Percentiles rank a stretch among this genome's conserved stretches.
Evolutionary conservation across 202 grass and related monocot species (phyloP).

Genomic region (Carex arenaria): DNA sequence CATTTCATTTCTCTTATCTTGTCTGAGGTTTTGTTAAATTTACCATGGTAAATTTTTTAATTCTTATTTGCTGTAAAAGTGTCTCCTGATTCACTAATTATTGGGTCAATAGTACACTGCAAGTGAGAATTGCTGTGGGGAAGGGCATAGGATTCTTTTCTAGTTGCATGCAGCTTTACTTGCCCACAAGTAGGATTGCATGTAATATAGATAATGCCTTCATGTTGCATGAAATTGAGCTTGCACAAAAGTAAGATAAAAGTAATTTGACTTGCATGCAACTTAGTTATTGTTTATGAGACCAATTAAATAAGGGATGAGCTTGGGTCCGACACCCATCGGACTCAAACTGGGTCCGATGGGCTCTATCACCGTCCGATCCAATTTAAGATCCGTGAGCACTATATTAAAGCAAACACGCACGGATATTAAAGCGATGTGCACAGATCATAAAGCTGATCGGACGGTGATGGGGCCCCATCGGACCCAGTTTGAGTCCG

Average conservation of each 20-base stretch:
- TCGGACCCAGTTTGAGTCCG: no score
- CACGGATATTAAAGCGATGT: no score
- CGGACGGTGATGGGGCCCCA: no score
- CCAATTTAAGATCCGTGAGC: no score
- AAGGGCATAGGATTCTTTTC: slow-evolving; percentile 10
- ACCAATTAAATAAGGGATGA: no score
- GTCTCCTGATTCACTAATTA: not conserved
- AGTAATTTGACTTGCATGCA: slow-evolving; percentile 9
- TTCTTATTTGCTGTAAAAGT: not conserved
- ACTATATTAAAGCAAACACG: no score
- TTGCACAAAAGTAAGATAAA: not conserved
- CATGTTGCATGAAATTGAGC: not conserved
- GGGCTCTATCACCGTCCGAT: no score
- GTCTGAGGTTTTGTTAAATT: not conserved
- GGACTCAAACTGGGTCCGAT: no score
- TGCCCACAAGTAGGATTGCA: not conserved
- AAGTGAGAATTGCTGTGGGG: not conserved
- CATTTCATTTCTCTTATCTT: not conserved
- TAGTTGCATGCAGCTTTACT: not conserved
- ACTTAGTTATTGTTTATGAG: not conserved
- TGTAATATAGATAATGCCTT: not conserved
- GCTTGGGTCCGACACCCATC: no score
- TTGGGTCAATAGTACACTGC: not conserved
- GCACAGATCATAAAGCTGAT: no score
- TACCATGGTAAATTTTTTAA: not conserved